phyloP scores from a whole-genome alignment of 2,329 filamentous ascomycete genomes.

The Ceratocystis huliohia region DNA sequence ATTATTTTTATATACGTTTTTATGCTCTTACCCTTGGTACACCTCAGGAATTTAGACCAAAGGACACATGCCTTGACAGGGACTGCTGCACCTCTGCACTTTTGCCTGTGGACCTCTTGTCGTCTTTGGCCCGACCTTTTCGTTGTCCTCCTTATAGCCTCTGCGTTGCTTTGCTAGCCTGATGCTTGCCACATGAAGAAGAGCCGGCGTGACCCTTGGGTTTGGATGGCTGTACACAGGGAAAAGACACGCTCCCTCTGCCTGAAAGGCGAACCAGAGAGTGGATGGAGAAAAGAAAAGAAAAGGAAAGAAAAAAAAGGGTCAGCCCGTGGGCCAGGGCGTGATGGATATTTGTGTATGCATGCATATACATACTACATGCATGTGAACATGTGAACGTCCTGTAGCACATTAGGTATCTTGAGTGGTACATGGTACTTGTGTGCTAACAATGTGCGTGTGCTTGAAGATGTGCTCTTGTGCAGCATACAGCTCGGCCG shows the following conservation, averaged over 20 bases:
- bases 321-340: background rate
- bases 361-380: background rate
- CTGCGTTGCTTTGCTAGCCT: background rate
- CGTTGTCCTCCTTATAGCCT: background rate
- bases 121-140: background rate
- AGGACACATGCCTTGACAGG: no score
- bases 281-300: background rate
- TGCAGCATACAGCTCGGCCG: background rate
- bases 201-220: background rate
- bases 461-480: background rate
- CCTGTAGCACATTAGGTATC: no score
- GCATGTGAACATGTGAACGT: background rate
- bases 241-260: no score
- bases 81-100: background rate
- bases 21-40: background rate
- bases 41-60: background rate
- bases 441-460: background rate
- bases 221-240: background rate
- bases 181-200: background rate
- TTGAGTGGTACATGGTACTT: no score
- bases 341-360: background rate
- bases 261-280: background rate
- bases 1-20: background rate
- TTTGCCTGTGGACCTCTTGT: background rate
- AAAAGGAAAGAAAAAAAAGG: background rate